A percentile compares a stretch with the other conserved stretches of the same genome.
Conservation (phyloP, 1,284 basidiomycete genomes). For the Meripilus lineatus region DNA sequence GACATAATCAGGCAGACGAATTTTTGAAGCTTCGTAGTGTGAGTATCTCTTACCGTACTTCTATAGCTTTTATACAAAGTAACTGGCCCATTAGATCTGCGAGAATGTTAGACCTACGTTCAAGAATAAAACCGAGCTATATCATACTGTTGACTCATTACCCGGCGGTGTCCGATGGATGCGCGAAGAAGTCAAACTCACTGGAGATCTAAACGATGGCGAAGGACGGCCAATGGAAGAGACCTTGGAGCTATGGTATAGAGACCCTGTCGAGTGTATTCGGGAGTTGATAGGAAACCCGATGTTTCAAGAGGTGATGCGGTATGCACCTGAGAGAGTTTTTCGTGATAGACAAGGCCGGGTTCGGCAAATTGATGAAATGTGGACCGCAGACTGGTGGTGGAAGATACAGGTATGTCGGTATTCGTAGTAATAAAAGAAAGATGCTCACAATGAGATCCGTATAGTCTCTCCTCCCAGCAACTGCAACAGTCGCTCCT, state of each 20-base stretch:
- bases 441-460: not conserved
- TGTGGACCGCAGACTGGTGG: conserved; percentile 23
- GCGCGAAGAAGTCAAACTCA: conserved; percentile 9
- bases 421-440: not conserved
- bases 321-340: conserved; percentile 21
- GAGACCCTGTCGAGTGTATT: conserved; percentile 24
- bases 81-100: conserved; percentile 10
- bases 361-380: conserved; percentile 13
- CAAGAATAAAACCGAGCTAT: conserved; percentile 11
- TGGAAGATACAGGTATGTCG: conserved; percentile 8
- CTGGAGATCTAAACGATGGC: conserved; percentile 16
- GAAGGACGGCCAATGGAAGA: conserved; percentile 9
- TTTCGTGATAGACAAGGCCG: conserved; percentile 11
- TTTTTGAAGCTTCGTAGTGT: conserved; percentile 30
- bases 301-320: conserved; percentile 17
- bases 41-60: conserved; percentile 12
- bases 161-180: conserved; percentile 17
- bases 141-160: conserved; percentile 16
- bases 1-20: too few relatives aligned
- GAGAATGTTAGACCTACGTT: conserved; percentile 12
- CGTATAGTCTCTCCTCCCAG: conserved; percentile 9
- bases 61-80: conserved; percentile 1
- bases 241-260: conserved; percentile 24
- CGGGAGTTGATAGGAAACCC: conserved; percentile 25
- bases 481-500: conserved; percentile 12